phyloP scores from a whole-genome alignment of 352 stramenopile genomes.

The Globisporangium parvum region DNA sequence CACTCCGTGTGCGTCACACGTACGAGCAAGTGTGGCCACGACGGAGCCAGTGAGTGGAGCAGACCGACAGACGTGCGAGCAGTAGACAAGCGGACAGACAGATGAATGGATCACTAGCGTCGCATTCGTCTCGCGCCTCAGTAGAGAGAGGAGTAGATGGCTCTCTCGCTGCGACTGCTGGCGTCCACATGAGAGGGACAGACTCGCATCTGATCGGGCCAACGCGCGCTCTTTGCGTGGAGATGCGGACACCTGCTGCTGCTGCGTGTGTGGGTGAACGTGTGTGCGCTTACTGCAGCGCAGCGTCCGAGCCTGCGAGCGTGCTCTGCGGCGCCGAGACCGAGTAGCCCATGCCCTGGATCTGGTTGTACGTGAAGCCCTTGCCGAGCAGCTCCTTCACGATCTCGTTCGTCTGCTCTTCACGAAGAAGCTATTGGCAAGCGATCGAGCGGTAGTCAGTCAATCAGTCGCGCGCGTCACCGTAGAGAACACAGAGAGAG shows the following conservation, averaged over 20 bases:
- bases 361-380: constrained; percentile 80
- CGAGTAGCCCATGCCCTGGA: constrained; percentile 82
- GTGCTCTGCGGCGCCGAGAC: constrained; percentile 64
- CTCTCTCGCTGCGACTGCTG: not conserved
- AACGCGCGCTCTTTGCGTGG: not conserved
- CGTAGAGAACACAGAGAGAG: not conserved
- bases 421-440: constrained; percentile 50
- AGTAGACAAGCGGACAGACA: not conserved
- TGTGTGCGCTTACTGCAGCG: constrained; percentile 31
- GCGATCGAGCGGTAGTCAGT: constrained; percentile 1
- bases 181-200: too few relatives aligned
- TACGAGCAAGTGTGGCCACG: too few relatives aligned
- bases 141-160: not conserved
- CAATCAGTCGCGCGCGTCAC: not conserved
- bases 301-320: constrained; percentile 31
- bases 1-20: too few relatives aligned
- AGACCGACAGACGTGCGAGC: too few relatives aligned
- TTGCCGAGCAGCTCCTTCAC: constrained; percentile 78
- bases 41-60: too few relatives aligned
- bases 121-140: not conserved
- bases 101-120: not conserved
- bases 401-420: constrained; percentile 82
- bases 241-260: too few relatives aligned
- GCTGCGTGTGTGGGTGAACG: not conserved
- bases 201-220: not conserved